Evolutionary conservation across 2,329 filamentous ascomycete genomes (phyloP).

Genomic region (Xylaria sp.): DNA sequence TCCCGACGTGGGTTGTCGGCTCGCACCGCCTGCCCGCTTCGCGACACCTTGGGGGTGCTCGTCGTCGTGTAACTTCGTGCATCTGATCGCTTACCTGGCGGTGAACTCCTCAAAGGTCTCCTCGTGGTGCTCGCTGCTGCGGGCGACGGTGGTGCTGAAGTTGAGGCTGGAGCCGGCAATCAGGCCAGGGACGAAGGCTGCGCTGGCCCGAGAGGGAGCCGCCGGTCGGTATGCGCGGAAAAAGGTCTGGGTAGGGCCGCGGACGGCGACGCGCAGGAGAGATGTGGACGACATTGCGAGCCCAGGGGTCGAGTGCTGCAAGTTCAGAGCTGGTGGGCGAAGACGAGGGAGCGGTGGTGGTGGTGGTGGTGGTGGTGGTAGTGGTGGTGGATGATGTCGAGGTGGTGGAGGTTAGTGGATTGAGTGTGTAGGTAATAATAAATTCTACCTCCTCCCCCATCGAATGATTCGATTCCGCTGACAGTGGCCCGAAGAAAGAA

Average conservation of each 20-base stretch:
- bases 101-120: constrained; percentile 99
- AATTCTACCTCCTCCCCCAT: constrained; percentile 45
- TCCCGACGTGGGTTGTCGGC: constrained; percentile 10
- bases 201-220: constrained; percentile 65
- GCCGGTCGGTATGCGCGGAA: constrained; percentile 73
- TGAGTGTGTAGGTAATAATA: constrained; percentile 29
- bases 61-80: not conserved
- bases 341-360: constrained; percentile 6
- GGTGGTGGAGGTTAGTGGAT: constrained; percentile 23
- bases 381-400: constrained; percentile 16
- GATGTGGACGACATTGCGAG: constrained; percentile 72
- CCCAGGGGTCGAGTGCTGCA: constrained; percentile 15
- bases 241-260: constrained; percentile 71
- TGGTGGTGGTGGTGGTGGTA: not conserved
- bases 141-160: constrained; percentile 72
- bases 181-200: constrained; percentile 60
- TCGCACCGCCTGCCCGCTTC: not conserved
- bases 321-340: constrained; percentile 21
- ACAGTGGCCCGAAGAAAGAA: constrained; percentile 31
- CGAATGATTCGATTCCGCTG: constrained; percentile 44
- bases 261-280: constrained; percentile 77
- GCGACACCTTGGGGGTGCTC: not conserved
- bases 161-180: constrained; percentile 61
- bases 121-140: constrained; percentile 77
- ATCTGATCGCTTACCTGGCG: constrained; percentile 77